Conservation (phyloP, 208 protist genomes). For the Leishmania lainsoni region DNA sequence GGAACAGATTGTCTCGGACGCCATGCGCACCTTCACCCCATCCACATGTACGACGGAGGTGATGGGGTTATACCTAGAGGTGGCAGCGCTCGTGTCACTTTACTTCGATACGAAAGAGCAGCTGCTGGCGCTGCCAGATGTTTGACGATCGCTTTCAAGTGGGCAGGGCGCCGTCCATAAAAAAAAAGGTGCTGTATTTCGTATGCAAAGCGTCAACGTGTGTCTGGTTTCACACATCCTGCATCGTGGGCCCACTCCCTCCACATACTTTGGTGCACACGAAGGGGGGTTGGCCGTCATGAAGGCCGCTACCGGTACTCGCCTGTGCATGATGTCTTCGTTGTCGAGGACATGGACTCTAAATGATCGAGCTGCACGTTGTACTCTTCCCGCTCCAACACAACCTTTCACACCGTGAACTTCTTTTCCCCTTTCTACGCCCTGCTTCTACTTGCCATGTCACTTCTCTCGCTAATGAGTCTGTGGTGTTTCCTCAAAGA, state of each 20-base stretch:
- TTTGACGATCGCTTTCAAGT: slow-evolving; percentile 10
- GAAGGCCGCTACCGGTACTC: neutral
- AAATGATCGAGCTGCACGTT: neutral
- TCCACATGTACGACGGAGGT: slow-evolving; percentile 72
- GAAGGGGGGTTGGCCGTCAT: neutral
- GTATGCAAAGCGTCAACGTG: neutral
- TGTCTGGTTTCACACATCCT: neutral
- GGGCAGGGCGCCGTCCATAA: neutral
- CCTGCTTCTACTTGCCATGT: neutral
- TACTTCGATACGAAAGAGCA: slow-evolving; percentile 83
- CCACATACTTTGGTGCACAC: neutral
- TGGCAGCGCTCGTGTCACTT: slow-evolving; percentile 72
- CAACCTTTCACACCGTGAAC: neutral
- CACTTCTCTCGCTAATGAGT: neutral
- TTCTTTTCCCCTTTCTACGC: neutral
- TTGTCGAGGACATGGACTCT: neutral
- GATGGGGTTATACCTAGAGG: slow-evolving; percentile 67
- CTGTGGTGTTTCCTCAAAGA: neutral
- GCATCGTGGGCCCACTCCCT: neutral
- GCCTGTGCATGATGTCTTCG: neutral
- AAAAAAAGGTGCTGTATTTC: neutral
- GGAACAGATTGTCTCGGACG: slow-evolving; percentile 67
- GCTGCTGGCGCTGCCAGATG: slow-evolving; percentile 41
- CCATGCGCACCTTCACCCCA: slow-evolving; percentile 75
- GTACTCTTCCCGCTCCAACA: neutral